Conservation (phyloP, 257 asterid genomes). For the Misopates orontium region DNA sequence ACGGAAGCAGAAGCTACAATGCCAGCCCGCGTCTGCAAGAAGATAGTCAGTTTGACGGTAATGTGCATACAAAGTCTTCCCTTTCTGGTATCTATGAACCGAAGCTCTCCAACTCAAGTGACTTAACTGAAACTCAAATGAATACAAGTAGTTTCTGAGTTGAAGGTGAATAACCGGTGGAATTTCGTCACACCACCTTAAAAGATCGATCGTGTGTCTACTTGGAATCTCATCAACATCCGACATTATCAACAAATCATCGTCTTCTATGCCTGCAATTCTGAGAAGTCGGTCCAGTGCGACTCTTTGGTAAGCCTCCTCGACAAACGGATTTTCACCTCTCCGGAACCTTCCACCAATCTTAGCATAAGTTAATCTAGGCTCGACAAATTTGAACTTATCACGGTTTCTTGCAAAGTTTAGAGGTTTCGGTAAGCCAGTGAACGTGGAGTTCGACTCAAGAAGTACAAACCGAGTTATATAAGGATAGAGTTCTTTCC, state of each 20-base stretch:
- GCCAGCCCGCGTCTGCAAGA: constrained; percentile 47
- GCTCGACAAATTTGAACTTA: constrained; percentile 38
- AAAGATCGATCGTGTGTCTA: constrained; percentile 41
- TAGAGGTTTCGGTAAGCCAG: constrained; percentile 41
- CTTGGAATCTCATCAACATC: constrained; percentile 50
- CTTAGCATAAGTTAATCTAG: constrained; percentile 36
- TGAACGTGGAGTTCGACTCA: constrained; percentile 49
- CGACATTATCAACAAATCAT: constrained; percentile 42
- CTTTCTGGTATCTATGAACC: constrained; percentile 33
- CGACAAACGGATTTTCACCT: constrained; percentile 44
- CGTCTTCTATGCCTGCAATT: constrained; percentile 45
- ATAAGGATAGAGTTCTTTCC: constrained; percentile 43
- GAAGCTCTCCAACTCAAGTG: constrained; percentile 47
- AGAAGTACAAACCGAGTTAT: constrained; percentile 33
- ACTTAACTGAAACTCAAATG: constrained; percentile 36
- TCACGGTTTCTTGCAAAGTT: constrained; percentile 33
- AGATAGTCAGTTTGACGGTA: constrained; percentile 41
- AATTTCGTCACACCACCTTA: constrained; percentile 43
- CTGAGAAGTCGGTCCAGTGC: constrained; percentile 41
- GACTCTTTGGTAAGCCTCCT: constrained; percentile 41
- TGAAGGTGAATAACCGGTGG: constrained; percentile 46
- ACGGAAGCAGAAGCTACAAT: constrained; percentile 50
- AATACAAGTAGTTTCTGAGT: constrained; percentile 40
- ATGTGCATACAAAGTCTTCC: constrained; percentile 43
- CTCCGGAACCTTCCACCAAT: constrained; percentile 42